These are phyloP conservation scores for Neolentinus lepideus DNA, from an alignment of 1,284 basidiomycete species.

Conservation along the genomic window DNA sequence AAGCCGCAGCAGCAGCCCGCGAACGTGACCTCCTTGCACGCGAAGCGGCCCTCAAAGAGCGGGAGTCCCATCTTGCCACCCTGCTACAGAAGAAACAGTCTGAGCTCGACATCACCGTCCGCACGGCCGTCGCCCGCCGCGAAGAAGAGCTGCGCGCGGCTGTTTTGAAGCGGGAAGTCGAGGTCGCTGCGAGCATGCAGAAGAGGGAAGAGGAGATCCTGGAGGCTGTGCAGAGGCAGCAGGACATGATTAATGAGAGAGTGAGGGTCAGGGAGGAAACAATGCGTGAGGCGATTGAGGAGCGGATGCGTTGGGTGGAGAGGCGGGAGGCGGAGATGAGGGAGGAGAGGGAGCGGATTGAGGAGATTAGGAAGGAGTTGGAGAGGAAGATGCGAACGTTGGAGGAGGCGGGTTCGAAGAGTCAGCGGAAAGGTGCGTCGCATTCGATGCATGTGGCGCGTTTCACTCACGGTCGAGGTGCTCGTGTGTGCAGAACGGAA, in stretches of 20 bases:
- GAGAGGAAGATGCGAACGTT: conserved; percentile 36
- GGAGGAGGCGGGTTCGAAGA: conserved; percentile 28
- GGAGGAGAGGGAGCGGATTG: conserved; percentile 42
- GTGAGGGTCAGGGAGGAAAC: conserved; percentile 53
- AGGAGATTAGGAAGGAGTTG: conserved; percentile 34
- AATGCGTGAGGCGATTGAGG: conserved; percentile 42
- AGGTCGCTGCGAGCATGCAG: conserved; percentile 64
- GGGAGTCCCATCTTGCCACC: conserved; percentile 42
- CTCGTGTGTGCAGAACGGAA: conserved; percentile 26
- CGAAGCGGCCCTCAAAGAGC: conserved; percentile 46
- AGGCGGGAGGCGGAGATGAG: conserved; percentile 44
- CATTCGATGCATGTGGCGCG: too few species aligned
- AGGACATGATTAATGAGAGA: conserved; percentile 38
- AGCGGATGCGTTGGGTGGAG: conserved; percentile 45
- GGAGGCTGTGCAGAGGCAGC: conserved; percentile 37
- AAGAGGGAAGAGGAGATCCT: conserved; percentile 63
- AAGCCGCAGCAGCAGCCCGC: conserved; percentile 36
- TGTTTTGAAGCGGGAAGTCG: conserved; percentile 61
- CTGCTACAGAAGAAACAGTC: conserved; percentile 36
- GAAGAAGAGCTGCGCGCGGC: conserved; percentile 65
- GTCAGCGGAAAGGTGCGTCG: background rate
- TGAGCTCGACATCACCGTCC: background rate
- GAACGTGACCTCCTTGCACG: conserved; percentile 65
- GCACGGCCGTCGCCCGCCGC: conserved; percentile 42
- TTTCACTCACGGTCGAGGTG: too few species aligned